A percentile compares a stretch with the other conserved stretches of the same genome.
Conservation (phyloP, 2,329 filamentous ascomycete species). For the Nectriaceae sp. region DNA sequence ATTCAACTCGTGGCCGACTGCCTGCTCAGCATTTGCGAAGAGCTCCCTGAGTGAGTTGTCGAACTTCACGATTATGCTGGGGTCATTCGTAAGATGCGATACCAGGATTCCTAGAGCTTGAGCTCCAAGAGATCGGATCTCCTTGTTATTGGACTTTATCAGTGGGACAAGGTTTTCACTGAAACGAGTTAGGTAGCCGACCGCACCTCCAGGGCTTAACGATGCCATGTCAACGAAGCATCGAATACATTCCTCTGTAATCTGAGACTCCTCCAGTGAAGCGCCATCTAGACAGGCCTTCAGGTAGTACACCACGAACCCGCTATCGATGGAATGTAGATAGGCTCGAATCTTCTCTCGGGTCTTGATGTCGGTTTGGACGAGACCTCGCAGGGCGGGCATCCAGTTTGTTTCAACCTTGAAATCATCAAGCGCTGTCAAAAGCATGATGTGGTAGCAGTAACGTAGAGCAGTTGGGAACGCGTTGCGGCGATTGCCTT, state of each 20-base stretch:
- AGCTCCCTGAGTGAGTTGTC: conserved; percentile 42
- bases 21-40: conserved; percentile 44
- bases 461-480: conserved; percentile 73
- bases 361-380: conserved; percentile 69
- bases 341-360: conserved; percentile 61
- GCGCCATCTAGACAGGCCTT: conserved; percentile 60
- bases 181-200: conserved; percentile 51
- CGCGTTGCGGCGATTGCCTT: conserved; percentile 50
- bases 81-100: conserved; percentile 58
- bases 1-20: conserved; percentile 45
- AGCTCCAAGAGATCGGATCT: conserved; percentile 66
- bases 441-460: conserved; percentile 56
- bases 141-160: conserved; percentile 71
- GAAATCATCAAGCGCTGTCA: conserved; percentile 50
- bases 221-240: conserved; percentile 57
- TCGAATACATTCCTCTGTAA: conserved; percentile 50
- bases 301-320: conserved; percentile 47
- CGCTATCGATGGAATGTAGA: conserved; percentile 43
- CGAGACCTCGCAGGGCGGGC: conserved; percentile 70
- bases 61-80: conserved; percentile 29
- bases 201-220: conserved; percentile 49
- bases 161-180: conserved; percentile 57
- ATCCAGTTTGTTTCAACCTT: conserved; percentile 82
- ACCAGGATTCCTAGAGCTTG: conserved; percentile 75
- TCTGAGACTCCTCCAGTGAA: conserved; percentile 43